Conservation (phyloP, 352 stramenopile genomes). For the Phytophthora gonapodyides region DNA sequence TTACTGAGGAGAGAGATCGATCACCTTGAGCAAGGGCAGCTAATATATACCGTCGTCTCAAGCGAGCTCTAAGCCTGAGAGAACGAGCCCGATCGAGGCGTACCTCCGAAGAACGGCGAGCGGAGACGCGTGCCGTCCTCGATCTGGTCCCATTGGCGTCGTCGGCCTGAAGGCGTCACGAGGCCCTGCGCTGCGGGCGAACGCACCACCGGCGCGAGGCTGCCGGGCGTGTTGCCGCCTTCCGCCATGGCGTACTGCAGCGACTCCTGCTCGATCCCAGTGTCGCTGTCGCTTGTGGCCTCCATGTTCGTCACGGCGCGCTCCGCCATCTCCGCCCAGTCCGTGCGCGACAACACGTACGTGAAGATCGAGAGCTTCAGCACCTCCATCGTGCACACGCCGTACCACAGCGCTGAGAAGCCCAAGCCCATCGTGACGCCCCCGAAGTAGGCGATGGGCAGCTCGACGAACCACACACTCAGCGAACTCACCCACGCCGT, state of each 20-base stretch:
- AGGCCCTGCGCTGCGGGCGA: conserved; percentile 57
- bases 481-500: conserved; percentile 59
- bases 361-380: conserved; percentile 51
- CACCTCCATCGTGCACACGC: conserved; percentile 50
- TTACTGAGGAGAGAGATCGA: conserved; percentile 18
- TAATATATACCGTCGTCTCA: conserved; percentile 37
- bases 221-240: conserved; percentile 59
- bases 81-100: conserved; percentile 26
- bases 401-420: conserved; percentile 60
- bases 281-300: conserved; percentile 42
- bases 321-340: conserved; percentile 53
- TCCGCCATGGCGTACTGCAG: conserved; percentile 50
- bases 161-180: conserved; percentile 56
- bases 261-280: conserved; percentile 40
- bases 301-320: conserved; percentile 50
- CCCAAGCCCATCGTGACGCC: conserved; percentile 49
- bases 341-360: conserved; percentile 38
- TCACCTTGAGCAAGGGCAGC: conserved; percentile 18
- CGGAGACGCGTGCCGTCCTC: conserved; percentile 43
- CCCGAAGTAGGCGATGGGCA: conserved; percentile 60
- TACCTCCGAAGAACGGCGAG: conserved; percentile 38
- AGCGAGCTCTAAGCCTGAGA: conserved; percentile 30
- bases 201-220: conserved; percentile 43
- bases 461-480: conserved; percentile 60
- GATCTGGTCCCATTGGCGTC: conserved; percentile 61